phyloP scores from a whole-genome alignment of 345 rosid genomes.

The Aquilaria yunnanensis region DNA sequence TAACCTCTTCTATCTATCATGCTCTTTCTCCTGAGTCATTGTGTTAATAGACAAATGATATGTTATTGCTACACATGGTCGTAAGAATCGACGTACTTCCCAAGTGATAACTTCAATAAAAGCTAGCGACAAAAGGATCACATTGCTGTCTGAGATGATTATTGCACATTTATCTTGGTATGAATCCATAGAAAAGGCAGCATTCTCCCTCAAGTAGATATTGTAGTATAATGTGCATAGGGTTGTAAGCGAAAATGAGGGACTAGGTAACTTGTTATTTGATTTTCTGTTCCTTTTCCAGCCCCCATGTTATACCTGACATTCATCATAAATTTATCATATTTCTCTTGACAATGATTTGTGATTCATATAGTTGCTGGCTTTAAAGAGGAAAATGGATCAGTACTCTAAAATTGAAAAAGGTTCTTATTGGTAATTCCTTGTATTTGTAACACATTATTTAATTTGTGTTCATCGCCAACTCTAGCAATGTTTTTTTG shows the following conservation, averaged over 20 bases:
- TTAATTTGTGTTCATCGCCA: no score
- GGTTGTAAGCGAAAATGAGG: no score
- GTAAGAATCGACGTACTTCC: constrained; percentile 54
- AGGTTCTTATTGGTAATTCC: constrained; percentile 48
- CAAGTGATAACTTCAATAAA: constrained; percentile 64
- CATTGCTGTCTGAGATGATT: constrained; percentile 42
- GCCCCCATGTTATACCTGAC: no score
- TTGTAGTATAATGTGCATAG: no score
- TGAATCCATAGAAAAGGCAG: constrained; percentile 77
- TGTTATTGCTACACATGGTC: background rate
- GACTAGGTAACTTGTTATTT: constrained; percentile 26
- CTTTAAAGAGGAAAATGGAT: constrained; percentile 60
- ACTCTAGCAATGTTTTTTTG: no score
- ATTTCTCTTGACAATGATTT: no score
- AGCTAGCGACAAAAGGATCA: constrained; percentile 46
- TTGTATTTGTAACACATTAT: constrained; percentile 5
- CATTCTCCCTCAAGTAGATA: constrained; percentile 40
- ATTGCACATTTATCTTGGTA: constrained; percentile 55
- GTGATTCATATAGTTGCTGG: constrained; percentile 39
- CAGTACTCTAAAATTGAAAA: constrained; percentile 44
- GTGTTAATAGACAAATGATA: constrained; percentile 6
- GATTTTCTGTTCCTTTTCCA: no score
- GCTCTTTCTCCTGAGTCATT: background rate
- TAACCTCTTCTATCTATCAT: background rate
- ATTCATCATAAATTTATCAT: no score